Evolutionary conservation across 2,329 filamentous ascomycete genomes (phyloP).

Genomic region (Lachnellula willkommii): DNA sequence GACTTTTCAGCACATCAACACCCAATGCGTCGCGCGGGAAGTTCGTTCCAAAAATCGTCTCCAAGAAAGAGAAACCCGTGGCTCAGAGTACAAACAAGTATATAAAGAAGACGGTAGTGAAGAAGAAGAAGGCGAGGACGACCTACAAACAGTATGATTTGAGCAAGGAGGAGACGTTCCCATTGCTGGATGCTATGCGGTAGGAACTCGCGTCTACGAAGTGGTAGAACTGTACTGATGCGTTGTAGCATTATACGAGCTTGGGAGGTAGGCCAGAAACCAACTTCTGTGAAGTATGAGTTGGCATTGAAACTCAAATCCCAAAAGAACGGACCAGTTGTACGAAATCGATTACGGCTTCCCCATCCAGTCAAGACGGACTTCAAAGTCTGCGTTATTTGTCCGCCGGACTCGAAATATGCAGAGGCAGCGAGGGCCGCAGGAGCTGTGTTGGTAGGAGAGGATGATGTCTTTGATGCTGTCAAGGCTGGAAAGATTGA

Average conservation of each 20-base stretch:
- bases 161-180: conserved; percentile 55
- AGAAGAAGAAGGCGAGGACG: conserved; percentile 31
- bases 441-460: conserved; percentile 78
- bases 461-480: conserved; percentile 76
- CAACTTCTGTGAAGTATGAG: conserved; percentile 78
- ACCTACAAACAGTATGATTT: conserved; percentile 33
- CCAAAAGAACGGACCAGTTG: conserved; percentile 75
- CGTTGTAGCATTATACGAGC: conserved; percentile 74
- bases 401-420: conserved; percentile 70
- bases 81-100: conserved; percentile 20
- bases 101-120: conserved; percentile 29
- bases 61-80: conserved; percentile 19
- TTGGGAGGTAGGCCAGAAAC: conserved; percentile 79
- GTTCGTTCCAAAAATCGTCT: conserved; percentile 15
- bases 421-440: conserved; percentile 69
- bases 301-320: conserved; percentile 77
- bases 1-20: conserved; percentile 22
- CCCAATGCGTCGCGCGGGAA: conserved; percentile 9
- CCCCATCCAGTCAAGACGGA: conserved; percentile 88
- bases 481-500: conserved; percentile 68
- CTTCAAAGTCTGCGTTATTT: conserved; percentile 83
- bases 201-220: conserved; percentile 37
- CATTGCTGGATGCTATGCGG: conserved; percentile 91
- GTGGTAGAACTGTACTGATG: conserved; percentile 12
- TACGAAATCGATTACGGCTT: conserved; percentile 82